Percentiles rank a stretch among this genome's conserved stretches.
Evolutionary conservation across 495 filamentous ascomycete species (phyloP).

Genomic region (Collariella sp.): DNA sequence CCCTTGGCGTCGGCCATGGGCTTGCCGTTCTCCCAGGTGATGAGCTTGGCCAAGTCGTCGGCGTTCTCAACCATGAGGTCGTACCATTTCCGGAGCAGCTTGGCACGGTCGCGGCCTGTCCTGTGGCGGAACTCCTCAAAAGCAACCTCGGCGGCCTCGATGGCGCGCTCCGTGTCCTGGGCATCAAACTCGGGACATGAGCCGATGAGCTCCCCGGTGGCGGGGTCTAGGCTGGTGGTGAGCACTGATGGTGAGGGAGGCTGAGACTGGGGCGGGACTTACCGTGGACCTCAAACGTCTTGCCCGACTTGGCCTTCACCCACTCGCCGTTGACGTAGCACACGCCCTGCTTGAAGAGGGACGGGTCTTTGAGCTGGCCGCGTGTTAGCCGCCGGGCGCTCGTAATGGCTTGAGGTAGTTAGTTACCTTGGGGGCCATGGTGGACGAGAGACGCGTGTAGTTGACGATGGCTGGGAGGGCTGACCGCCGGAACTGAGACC

Average conservation of each 20-base stretch:
- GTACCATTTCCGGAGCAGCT: constrained; percentile 83
- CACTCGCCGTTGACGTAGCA: constrained; percentile 83
- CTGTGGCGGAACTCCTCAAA: constrained; percentile 66
- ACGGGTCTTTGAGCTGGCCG: constrained; percentile 63
- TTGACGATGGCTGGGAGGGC: constrained; percentile 22
- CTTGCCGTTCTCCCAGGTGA: constrained; percentile 81
- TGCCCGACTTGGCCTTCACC: constrained; percentile 62
- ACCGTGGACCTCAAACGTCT: constrained; percentile 76
- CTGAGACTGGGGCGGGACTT: constrained; percentile 3
- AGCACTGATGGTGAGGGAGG: not conserved
- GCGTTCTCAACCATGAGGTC: constrained; percentile 78
- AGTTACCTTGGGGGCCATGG: constrained; percentile 36
- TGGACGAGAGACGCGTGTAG: constrained; percentile 34
- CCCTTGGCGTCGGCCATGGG: constrained; percentile 62
- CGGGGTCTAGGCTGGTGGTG: constrained; percentile 52
- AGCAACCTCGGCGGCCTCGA: constrained; percentile 64
- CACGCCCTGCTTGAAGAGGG: constrained; percentile 68
- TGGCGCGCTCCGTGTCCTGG: constrained; percentile 68
- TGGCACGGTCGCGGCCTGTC: constrained; percentile 71
- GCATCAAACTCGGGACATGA: constrained; percentile 73
- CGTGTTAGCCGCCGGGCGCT: constrained; percentile 21
- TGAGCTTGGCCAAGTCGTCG: constrained; percentile 81
- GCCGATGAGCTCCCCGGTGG: constrained; percentile 69
- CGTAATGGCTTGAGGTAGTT: not conserved
- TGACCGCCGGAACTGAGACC: constrained; percentile 31